Base-by-base conservation (phyloP, 768 basidiomycete genomes). In the Russula sp. region DNA sequence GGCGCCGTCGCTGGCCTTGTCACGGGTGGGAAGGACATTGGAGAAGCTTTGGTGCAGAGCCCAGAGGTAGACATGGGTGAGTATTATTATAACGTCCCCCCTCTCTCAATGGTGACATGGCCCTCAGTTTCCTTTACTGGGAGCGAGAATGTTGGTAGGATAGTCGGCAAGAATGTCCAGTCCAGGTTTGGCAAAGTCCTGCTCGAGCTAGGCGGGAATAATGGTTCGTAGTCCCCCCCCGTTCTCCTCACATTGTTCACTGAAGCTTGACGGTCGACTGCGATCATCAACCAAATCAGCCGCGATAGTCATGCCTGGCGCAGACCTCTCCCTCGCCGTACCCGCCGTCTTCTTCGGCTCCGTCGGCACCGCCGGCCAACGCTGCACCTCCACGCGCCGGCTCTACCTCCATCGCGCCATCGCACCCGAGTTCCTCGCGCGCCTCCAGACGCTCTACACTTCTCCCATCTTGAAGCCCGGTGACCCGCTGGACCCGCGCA, bases 121-220 rank as follows among this genome's bases (percentile, higher is more conserved):
- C 36, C 22, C 59, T 29, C 58, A 95, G 93, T 98, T 22, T 93
- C 91, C 41, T 98, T 98, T 73, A 98, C 96, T 2, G 96, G 96
- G 5, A 93, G 90, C 69, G 96, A 98, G 73, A 78, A 78, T 56
- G 85, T 92, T 58, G 96, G 96, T 13, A 82, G 87, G 55, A 80
- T 84, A 60, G 93, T 98, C n/a, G 90, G 90, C n/a, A 85, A 84
- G 75, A 79, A 78, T 63, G 94, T 97, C 3, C 89, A 89, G 72
- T 84, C 85, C 58, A 80, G 93, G 64, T 96, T 95, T 72, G 95
- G 94, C 20, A 92, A 96, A 75, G 79, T 85, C 35, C 83, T 98
- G 22, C 81, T 98, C 29, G 96, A 98, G 71, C 78, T 98, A 2
- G 95, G 95, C 29, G 96, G 96, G 39, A 98, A 98, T 75, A 98